phyloP scores from a whole-genome alignment of 1,284 basidiomycete species.

The Dichomitus squalens region DNA sequence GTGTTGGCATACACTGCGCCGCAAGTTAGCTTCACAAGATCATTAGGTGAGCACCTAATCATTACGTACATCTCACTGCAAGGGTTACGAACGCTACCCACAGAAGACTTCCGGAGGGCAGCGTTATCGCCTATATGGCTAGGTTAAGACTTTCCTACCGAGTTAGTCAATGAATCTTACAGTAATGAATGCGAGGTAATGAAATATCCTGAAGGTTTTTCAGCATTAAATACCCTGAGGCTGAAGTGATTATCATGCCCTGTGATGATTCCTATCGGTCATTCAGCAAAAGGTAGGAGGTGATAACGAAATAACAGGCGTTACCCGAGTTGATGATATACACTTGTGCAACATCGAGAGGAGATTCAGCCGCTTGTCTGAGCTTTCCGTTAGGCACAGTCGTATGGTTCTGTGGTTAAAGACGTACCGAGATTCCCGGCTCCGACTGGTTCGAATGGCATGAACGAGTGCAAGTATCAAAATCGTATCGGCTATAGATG shows the following conservation, averaged over 20 bases:
- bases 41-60: not conserved
- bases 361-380: not conserved
- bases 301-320: not conserved
- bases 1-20: conserved; percentile 5
- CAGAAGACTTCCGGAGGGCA: not conserved
- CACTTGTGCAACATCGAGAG: not conserved
- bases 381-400: not conserved
- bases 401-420: not conserved
- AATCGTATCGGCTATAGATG: not conserved
- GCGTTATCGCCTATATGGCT: not conserved
- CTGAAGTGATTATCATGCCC: not conserved
- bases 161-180: not conserved
- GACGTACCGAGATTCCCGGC: not conserved
- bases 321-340: conserved; percentile 9
- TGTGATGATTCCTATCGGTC: not conserved
- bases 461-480: not conserved
- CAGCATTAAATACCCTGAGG: not conserved
- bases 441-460: not conserved
- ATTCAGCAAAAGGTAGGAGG: not conserved
- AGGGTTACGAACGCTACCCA: not conserved
- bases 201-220: not conserved
- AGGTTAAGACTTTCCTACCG: not conserved
- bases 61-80: not conserved
- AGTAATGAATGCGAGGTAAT: not conserved
- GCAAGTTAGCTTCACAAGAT: not conserved